These are phyloP conservation scores for Phaeosphaeriaceae sp. DNA, from an alignment of 2,329 filamentous ascomycete species.

Conservation along the genomic window DNA sequence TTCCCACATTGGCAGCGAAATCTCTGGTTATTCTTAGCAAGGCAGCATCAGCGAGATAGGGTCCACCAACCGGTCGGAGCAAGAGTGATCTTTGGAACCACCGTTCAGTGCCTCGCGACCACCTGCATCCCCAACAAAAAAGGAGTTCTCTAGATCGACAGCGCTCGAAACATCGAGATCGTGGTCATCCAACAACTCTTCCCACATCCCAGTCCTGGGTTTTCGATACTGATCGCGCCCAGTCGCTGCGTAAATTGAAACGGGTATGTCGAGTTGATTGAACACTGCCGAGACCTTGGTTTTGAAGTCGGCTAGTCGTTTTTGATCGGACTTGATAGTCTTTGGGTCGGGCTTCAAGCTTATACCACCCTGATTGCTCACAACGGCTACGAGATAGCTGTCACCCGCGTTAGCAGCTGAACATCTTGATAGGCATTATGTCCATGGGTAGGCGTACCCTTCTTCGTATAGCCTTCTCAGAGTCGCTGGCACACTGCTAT, in stretches of 20 bases:
- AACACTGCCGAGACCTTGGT: conserved; percentile 76
- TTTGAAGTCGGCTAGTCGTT: conserved; percentile 81
- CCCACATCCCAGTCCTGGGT: conserved; percentile 90
- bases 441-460: conserved; percentile 58
- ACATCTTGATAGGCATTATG: background rate
- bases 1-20: conserved; percentile 83
- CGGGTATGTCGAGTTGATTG: conserved; percentile 74
- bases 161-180: conserved; percentile 57
- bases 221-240: conserved; percentile 83
- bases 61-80: conserved; percentile 61
- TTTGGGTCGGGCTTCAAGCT: conserved; percentile 78
- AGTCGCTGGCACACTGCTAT: conserved; percentile 70
- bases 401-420: conserved; percentile 12
- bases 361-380: conserved; percentile 90
- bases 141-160: conserved; percentile 73
- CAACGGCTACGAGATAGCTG: conserved; percentile 76
- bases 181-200: conserved; percentile 63
- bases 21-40: conserved; percentile 55
- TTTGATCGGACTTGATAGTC: conserved; percentile 69
- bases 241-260: conserved; percentile 86
- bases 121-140: conserved; percentile 91
- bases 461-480: conserved; percentile 74
- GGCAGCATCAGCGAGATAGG: conserved; percentile 13
- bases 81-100: conserved; percentile 63
- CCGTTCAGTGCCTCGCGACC: conserved; percentile 54